Percentiles rank a stretch among this genome's conserved stretches.
Conservation (phyloP, 805 yeast species). For the Alloascoidea hylecoeti region DNA sequence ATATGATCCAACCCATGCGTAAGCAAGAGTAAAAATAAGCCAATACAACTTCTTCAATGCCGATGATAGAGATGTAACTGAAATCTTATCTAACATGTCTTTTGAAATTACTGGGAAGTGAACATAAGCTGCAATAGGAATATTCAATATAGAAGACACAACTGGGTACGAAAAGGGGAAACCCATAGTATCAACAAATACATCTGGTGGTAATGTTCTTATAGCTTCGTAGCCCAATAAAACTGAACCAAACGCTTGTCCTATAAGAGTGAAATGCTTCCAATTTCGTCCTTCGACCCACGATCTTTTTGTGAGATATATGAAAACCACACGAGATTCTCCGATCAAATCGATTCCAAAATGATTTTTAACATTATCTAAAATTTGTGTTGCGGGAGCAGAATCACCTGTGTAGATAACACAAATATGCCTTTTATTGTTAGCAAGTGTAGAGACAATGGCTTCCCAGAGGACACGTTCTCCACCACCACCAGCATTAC, state of each 20-base stretch:
- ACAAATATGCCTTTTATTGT: slow-evolving; percentile 34
- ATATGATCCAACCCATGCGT: slow-evolving; percentile 51
- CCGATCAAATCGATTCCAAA: slow-evolving; percentile 36
- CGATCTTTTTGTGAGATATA: slow-evolving; percentile 40
- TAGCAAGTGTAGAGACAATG: slow-evolving; percentile 48
- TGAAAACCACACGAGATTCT: slow-evolving; percentile 45
- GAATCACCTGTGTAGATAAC: slow-evolving; percentile 62
- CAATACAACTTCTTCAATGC: slow-evolving; percentile 50
- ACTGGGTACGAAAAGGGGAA: slow-evolving; percentile 77
- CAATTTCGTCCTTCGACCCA: slow-evolving; percentile 60
- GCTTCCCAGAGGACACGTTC: slow-evolving; percentile 96
- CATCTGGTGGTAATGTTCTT: slow-evolving; percentile 58
- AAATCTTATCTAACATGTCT: slow-evolving; percentile 54
- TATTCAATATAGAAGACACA: slow-evolving; percentile 35
- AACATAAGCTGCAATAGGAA: slow-evolving; percentile 81
- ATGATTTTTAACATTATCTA: slow-evolving; percentile 31
- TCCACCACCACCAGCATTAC: slow-evolving; percentile 97
- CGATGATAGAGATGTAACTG: slow-evolving; percentile 7
- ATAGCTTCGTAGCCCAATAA: slow-evolving; percentile 60
- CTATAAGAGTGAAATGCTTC: slow-evolving; percentile 69
- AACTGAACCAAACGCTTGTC: slow-evolving; percentile 78
- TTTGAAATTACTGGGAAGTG: slow-evolving; percentile 87
- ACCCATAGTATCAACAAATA: slow-evolving; percentile 93
- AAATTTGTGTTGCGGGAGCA: slow-evolving; percentile 16
- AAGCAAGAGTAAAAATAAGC: slow-evolving; percentile 47